phyloP scores from a whole-genome alignment of 2,329 filamentous ascomycete species.

The Fulvia fulva region DNA sequence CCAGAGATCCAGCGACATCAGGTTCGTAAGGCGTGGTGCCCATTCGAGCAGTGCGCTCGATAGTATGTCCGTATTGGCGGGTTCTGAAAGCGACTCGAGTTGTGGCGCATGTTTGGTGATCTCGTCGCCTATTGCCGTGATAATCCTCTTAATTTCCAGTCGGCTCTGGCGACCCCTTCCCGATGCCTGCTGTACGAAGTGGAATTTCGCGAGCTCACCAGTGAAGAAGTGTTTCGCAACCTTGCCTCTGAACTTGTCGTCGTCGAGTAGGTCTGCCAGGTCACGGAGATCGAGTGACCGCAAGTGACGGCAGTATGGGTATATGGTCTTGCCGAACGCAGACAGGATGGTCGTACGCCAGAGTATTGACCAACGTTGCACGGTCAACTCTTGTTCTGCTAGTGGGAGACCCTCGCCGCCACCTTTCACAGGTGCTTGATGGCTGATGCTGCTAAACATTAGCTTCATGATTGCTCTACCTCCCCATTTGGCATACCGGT shows the following conservation, averaged over 20 bases:
- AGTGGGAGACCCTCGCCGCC: conserved; percentile 39
- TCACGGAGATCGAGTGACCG: conserved; percentile 61
- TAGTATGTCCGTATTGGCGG: conserved; percentile 46
- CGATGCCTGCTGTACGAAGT: conserved; percentile 32
- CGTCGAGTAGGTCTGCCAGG: conserved; percentile 57
- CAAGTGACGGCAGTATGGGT: conserved; percentile 67
- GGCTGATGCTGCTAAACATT: conserved; percentile 45
- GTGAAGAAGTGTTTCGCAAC: conserved; percentile 57
- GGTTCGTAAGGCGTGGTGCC: conserved; percentile 55
- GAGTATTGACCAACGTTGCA: conserved; percentile 57
- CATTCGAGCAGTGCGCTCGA: conserved; percentile 53
- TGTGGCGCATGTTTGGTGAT: conserved; percentile 38
- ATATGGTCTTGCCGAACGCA: conserved; percentile 57
- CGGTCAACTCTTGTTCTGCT: conserved; percentile 44
- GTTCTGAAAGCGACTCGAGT: conserved; percentile 50
- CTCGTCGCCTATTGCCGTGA: conserved; percentile 48
- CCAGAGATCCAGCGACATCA: conserved; percentile 58
- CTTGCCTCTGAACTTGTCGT: conserved; percentile 55
- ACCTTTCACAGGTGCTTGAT: conserved; percentile 43
- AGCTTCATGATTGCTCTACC: too few relatives aligned
- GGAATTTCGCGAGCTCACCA: conserved; percentile 44
- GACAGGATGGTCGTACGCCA: conserved; percentile 69
- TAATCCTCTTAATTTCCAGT: conserved; percentile 40
- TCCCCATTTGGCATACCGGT: too few relatives aligned
- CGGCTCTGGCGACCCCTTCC: conserved; percentile 28